These are phyloP conservation scores for Cicer pinnatifidum DNA, from an alignment of 306 rosid genomes.

Conservation along the genomic window DNA sequence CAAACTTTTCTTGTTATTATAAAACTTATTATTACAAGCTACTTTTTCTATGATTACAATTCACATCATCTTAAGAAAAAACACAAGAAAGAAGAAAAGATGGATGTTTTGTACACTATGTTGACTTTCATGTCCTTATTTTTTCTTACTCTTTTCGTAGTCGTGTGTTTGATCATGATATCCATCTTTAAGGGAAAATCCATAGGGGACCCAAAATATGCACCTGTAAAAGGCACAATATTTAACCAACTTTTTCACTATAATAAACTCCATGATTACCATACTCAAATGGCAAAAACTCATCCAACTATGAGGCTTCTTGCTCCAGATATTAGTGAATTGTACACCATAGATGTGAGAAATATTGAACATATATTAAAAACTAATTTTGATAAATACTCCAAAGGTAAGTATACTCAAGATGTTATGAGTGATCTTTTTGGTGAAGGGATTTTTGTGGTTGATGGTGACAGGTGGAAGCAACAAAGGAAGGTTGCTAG, in stretches of 20 bases:
- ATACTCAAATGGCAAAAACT: slow-evolving; percentile 47
- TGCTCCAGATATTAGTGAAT: slow-evolving; percentile 45
- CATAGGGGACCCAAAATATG: slow-evolving; percentile 51
- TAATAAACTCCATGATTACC: slow-evolving; percentile 56
- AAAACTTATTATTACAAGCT: background rate
- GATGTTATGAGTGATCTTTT: slow-evolving; percentile 53
- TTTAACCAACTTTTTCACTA: slow-evolving; percentile 55
- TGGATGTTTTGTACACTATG: slow-evolving; percentile 51
- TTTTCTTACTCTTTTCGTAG: slow-evolving; percentile 38
- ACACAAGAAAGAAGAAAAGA: slow-evolving; percentile 1
- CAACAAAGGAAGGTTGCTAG: slow-evolving; percentile 76
- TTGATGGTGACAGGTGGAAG: slow-evolving; percentile 74
- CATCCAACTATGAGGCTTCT: slow-evolving; percentile 55
- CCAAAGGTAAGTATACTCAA: slow-evolving; percentile 54
- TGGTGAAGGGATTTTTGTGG: slow-evolving; percentile 67
- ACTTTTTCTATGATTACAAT: slow-evolving; percentile 13
- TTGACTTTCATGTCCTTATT: slow-evolving; percentile 46
- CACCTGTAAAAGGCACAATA: slow-evolving; percentile 68
- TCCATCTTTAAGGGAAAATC: slow-evolving; percentile 57
- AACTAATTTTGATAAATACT: slow-evolving; percentile 53
- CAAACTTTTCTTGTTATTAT: background rate
- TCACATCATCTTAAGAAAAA: background rate
- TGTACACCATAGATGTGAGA: slow-evolving; percentile 54
- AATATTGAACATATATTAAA: slow-evolving; percentile 63
- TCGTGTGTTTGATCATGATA: slow-evolving; percentile 46